Conservation (phyloP, 805 yeast species). For the Kodamaea neixiangensis region DNA sequence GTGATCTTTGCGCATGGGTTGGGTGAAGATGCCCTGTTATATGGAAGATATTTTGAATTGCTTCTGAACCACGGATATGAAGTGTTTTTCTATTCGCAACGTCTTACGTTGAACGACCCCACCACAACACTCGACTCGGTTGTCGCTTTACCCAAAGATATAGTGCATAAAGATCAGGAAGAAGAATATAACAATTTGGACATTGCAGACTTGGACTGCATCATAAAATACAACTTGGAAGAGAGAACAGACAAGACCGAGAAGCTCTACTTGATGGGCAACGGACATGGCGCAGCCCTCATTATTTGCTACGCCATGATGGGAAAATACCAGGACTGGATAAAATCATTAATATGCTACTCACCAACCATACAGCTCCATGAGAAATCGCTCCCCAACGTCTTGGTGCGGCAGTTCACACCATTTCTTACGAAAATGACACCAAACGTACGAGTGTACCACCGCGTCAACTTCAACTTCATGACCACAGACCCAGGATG, state of each 20-base stretch:
- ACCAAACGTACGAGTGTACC: constrained; percentile 10
- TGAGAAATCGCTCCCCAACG: constrained; percentile 2
- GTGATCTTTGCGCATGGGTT: constrained; percentile 6
- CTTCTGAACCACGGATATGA: constrained; percentile 10
- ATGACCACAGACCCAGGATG: constrained; percentile 10
- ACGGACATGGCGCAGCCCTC: constrained; percentile 8
- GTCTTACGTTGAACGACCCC: constrained; percentile 4
- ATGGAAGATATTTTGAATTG: constrained; percentile 6
- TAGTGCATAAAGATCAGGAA: not conserved
- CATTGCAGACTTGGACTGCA: constrained; percentile 8
- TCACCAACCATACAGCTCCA: constrained; percentile 8
- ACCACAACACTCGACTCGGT: constrained; percentile 6
- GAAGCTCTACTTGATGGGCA: constrained; percentile 10
- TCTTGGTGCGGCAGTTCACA: constrained; percentile 5
- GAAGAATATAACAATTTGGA: constrained; percentile 7
- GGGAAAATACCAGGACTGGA: constrained; percentile 11
- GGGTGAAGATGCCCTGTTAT: constrained; percentile 8
- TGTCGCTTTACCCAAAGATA: constrained; percentile 4
- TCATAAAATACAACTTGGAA: constrained; percentile 8
- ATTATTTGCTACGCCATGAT: constrained; percentile 9
- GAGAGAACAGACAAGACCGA: constrained; percentile 8
- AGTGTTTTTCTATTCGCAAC: constrained; percentile 7
- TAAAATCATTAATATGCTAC: constrained; percentile 2
- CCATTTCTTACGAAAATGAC: constrained; percentile 6
- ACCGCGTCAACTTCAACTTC: constrained; percentile 5